Percentiles rank a stretch among this genome's conserved stretches.
Conservation (phyloP, 2,329 filamentous ascomycete species). For the Xylaria sp. region DNA sequence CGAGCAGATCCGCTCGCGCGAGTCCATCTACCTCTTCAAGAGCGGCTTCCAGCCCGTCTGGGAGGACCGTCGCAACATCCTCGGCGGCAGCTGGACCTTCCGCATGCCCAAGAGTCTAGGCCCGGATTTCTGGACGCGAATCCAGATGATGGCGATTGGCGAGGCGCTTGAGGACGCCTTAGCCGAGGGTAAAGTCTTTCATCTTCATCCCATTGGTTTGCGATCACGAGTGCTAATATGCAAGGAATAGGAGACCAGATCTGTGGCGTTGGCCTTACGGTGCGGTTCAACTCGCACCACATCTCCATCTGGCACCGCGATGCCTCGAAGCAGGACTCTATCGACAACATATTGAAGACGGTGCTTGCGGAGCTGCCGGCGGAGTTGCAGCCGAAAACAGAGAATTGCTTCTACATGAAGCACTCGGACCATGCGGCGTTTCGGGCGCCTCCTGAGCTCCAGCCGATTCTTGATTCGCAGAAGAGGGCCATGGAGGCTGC, state of each 20-base stretch:
- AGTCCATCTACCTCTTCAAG: slow-evolving; percentile 76
- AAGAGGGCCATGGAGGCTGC: slow-evolving; percentile 41
- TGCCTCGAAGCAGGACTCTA: slow-evolving; percentile 69
- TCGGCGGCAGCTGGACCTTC: slow-evolving; percentile 89
- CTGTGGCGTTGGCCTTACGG: slow-evolving; percentile 80
- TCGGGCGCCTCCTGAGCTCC: slow-evolving; percentile 56
- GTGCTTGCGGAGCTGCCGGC: slow-evolving; percentile 68
- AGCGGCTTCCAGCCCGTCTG: slow-evolving; percentile 69
- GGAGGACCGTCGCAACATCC: slow-evolving; percentile 81
- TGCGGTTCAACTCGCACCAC: slow-evolving; percentile 83
- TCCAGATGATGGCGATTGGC: slow-evolving; percentile 77
- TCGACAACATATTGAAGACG: slow-evolving; percentile 66
- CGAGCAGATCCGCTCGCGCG: slow-evolving; percentile 68
- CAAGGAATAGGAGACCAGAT: slow-evolving; percentile 66
- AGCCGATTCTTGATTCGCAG: slow-evolving; percentile 53
- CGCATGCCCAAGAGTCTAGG: slow-evolving; percentile 72
- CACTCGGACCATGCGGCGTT: slow-evolving; percentile 85
- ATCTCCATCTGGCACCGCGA: slow-evolving; percentile 94
- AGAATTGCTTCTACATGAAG: slow-evolving; percentile 79
- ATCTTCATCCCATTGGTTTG: not conserved
- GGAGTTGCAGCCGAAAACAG: slow-evolving; percentile 65
- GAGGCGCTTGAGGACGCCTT: slow-evolving; percentile 72
- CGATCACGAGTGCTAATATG: slow-evolving; percentile 2
- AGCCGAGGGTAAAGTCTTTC: slow-evolving; percentile 54
- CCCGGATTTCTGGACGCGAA: slow-evolving; percentile 72